These are phyloP conservation scores for Flaveria bidentis DNA, from an alignment of 129 eudicot genomes.

Conservation along the genomic window DNA sequence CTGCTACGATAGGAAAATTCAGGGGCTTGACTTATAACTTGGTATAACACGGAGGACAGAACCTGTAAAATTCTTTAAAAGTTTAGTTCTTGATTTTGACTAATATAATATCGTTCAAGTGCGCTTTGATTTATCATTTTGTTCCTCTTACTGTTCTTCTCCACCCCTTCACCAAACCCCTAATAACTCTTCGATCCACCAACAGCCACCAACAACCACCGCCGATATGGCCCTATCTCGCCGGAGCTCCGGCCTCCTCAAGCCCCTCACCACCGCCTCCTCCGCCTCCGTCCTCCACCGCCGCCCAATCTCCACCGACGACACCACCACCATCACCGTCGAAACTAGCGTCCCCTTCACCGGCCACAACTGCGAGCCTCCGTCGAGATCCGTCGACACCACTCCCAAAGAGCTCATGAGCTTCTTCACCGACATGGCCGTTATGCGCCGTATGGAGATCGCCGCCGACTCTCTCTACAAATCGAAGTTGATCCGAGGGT, in stretches of 20 bases:
- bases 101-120: constrained; percentile 11
- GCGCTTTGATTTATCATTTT: constrained; percentile 5
- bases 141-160: constrained; percentile 6
- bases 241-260: constrained; percentile 37
- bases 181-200: constrained; percentile 30
- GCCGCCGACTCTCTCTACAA: constrained; percentile 96
- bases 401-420: constrained; percentile 68
- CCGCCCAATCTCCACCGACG: constrained; percentile 40
- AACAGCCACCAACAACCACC: constrained; percentile 20
- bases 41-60: background rate
- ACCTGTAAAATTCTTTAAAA: background rate
- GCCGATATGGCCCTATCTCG: constrained; percentile 35
- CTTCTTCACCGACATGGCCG: constrained; percentile 82
- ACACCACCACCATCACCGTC: constrained; percentile 64
- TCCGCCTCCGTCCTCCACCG: constrained; percentile 36
- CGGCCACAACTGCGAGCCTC: constrained; percentile 83
- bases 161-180: constrained; percentile 41
- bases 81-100: background rate
- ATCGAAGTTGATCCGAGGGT: constrained; percentile 91
- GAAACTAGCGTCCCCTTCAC: constrained; percentile 90
- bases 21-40: background rate
- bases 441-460: constrained; percentile 98
- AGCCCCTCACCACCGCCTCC: constrained; percentile 33
- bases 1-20: background rate
- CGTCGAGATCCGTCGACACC: constrained; percentile 80